phyloP scores from a whole-genome alignment of 2,329 filamentous ascomycete genomes.

The Claviceps pazoutovae region DNA sequence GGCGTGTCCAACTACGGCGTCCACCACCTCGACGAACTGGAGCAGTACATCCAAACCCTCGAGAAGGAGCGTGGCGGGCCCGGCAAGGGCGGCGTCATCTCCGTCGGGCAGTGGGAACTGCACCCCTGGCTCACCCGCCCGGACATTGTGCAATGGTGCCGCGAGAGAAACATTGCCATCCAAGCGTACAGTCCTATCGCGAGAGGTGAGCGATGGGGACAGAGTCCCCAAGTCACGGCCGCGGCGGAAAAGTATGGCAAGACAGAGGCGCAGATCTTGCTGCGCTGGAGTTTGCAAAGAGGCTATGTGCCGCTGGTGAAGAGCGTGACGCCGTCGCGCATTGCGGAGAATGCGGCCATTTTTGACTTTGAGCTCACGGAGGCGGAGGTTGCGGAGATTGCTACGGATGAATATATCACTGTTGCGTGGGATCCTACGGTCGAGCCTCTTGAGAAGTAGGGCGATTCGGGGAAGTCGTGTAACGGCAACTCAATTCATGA shows the following conservation, averaged over 20 bases:
- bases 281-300: conserved; percentile 75
- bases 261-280: conserved; percentile 60
- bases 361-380: conserved; percentile 41
- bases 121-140: conserved; percentile 76
- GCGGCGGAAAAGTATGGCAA: conserved; percentile 61
- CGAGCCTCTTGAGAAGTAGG: conserved; percentile 28
- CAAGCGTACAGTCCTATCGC: conserved; percentile 51
- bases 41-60: conserved; percentile 44
- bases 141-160: conserved; percentile 69
- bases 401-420: conserved; percentile 38
- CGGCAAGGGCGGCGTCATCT: conserved; percentile 58
- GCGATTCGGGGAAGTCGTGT: too few species aligned
- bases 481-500: background rate
- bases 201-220: conserved; percentile 55
- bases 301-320: conserved; percentile 61
- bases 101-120: conserved; percentile 77
- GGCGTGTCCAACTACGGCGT: conserved; percentile 54
- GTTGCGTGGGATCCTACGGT: conserved; percentile 43
- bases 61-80: conserved; percentile 45
- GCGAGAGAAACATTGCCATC: conserved; percentile 45
- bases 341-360: conserved; percentile 45
- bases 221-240: conserved; percentile 43
- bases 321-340: conserved; percentile 53
- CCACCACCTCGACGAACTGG: conserved; percentile 47
- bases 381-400: conserved; percentile 36